phyloP scores from a whole-genome alignment of 805 yeast genomes.

The Myxozyma melibiosi region DNA sequence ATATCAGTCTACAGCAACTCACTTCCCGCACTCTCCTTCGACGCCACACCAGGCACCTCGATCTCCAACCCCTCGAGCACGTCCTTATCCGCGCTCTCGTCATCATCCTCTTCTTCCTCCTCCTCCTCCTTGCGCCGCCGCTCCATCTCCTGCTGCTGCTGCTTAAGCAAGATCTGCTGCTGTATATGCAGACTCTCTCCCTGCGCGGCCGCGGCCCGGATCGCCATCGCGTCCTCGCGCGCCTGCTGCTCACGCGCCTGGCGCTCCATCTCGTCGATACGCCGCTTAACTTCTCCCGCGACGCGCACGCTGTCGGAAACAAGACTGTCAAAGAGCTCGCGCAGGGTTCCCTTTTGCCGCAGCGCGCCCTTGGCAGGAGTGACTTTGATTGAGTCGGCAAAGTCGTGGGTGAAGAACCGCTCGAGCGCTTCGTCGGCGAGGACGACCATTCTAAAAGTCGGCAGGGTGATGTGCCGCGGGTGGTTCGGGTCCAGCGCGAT shows the following conservation, averaged over 20 bases:
- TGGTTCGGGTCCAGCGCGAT: conserved; percentile 80
- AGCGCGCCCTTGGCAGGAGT: conserved; percentile 27
- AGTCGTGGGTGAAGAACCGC: conserved; percentile 63
- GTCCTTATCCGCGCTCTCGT: conserved; percentile 52
- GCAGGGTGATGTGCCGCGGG: conserved; percentile 72
- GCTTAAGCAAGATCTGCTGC: conserved; percentile 3
- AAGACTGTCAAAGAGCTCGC: conserved; percentile 88
- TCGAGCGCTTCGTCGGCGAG: conserved; percentile 94
- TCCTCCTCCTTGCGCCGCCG: conserved; percentile 16
- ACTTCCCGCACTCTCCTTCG: neutral
- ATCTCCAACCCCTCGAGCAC: conserved; percentile 55
- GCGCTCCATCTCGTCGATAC: conserved; percentile 64
- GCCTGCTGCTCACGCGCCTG: conserved; percentile 38
- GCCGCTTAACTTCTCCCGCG: conserved; percentile 82
- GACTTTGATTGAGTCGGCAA: conserved; percentile 34
- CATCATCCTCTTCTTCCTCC: conserved; percentile 11
- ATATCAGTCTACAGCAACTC: neutral
- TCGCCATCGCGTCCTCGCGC: conserved; percentile 36
- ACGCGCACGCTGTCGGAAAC: conserved; percentile 91
- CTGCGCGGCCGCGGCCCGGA: conserved; percentile 10
- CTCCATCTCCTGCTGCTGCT: neutral
- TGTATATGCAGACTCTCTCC: conserved; percentile 5
- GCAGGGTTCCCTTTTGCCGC: conserved; percentile 45
- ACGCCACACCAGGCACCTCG: conserved; percentile 41
- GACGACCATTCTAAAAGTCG: conserved; percentile 92